Conservation (phyloP, 2,329 filamentous ascomycete species). For the Colletotrichum aenigma region DNA sequence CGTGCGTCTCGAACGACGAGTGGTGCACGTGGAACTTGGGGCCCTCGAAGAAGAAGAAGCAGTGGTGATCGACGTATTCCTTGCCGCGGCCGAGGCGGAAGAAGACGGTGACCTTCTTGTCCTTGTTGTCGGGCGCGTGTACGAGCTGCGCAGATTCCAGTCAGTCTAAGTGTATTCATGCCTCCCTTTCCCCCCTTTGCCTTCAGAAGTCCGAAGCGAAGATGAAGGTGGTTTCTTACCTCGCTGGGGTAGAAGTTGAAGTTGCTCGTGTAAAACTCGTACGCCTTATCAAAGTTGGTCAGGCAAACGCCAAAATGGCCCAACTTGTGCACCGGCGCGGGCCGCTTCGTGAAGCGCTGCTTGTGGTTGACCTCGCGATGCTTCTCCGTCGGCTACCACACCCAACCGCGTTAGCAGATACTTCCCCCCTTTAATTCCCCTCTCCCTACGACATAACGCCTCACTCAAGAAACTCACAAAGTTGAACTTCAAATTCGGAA, state of each 20-base stretch:
- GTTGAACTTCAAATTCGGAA: constrained; percentile 49
- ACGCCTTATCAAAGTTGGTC: constrained; percentile 51
- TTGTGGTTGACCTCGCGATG: constrained; percentile 48
- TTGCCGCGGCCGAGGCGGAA: constrained; percentile 48
- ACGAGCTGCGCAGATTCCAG: constrained; percentile 13
- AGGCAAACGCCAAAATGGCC: constrained; percentile 61
- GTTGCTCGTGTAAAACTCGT: constrained; percentile 52
- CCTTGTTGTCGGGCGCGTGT: constrained; percentile 16
- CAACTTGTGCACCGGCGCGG: constrained; percentile 55
- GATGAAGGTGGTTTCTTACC: constrained; percentile 28
- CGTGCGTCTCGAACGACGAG: constrained; percentile 71
- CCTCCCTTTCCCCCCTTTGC: not conserved
- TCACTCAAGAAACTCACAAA: constrained; percentile 33
- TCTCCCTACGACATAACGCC: no score
- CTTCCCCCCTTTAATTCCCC: not conserved
- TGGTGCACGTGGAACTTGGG: constrained; percentile 65
- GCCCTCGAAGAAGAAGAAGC: constrained; percentile 55
- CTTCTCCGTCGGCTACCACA: constrained; percentile 39
- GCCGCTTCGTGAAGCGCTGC: constrained; percentile 53
- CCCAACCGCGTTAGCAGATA: not conserved
- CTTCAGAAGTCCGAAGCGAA: not conserved
- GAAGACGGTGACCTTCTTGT: constrained; percentile 48
- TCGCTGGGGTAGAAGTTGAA: constrained; percentile 60
- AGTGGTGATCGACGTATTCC: constrained; percentile 54
- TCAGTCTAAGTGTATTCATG: not conserved